Evolutionary conservation across 441 rosid species (phyloP).

Genomic region (Eutrema salsugineum): DNA sequence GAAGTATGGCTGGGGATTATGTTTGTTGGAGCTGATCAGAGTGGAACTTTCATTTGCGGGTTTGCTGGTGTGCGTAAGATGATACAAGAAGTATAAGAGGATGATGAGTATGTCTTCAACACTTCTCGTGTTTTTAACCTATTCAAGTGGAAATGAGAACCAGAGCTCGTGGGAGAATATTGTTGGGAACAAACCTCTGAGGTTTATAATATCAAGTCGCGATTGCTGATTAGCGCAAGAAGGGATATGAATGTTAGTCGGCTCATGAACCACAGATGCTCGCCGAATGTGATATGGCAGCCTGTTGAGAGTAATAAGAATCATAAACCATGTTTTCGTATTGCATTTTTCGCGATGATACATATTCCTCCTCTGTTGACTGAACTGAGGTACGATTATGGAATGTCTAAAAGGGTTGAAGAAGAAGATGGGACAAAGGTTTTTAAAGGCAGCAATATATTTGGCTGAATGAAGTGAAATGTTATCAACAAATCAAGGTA

Average conservation of each 20-base stretch:
- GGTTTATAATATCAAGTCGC: too few relatives aligned
- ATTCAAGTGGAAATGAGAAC: too few relatives aligned
- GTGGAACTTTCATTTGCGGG: constrained; percentile 51
- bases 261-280: constrained; percentile 50
- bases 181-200: too few relatives aligned
- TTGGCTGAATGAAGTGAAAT: background rate
- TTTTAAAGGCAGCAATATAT: background rate
- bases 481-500: background rate
- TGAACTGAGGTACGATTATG: constrained; percentile 43
- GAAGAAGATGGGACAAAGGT: too few relatives aligned
- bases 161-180: too few relatives aligned
- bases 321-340: constrained; percentile 16
- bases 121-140: too few relatives aligned
- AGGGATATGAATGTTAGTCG: constrained; percentile 47
- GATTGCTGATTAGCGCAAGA: too few relatives aligned
- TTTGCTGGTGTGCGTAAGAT: constrained; percentile 31
- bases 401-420: background rate
- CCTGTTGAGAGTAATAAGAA: constrained; percentile 24
- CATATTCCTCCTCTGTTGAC: constrained; percentile 45
- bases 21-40: constrained; percentile 45
- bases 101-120: too few relatives aligned
- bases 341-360: constrained; percentile 36
- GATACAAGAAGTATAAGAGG: constrained; percentile 22
- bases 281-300: constrained; percentile 47
- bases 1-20: constrained; percentile 47